A percentile compares a stretch with the other conserved stretches of the same genome.
phyloP scores from a whole-genome alignment of 129 eudicot species.

The carrot (Daucus carota) region DNA sequence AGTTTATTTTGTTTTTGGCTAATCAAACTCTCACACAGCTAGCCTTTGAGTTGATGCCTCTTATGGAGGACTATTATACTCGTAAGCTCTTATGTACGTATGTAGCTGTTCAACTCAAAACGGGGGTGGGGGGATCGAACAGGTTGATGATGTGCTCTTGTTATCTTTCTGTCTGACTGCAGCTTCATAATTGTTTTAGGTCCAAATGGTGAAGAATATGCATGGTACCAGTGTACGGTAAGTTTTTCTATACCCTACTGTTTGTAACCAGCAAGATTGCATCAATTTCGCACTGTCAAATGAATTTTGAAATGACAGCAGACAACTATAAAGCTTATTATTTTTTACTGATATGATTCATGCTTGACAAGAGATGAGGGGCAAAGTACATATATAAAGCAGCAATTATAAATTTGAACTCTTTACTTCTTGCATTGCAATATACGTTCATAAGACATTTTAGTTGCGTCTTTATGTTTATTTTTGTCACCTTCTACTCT shows the following conservation, averaged over 20 bases:
- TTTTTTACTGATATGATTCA: not conserved
- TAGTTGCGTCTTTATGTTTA: not conserved
- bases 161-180: slow-evolving; percentile 7
- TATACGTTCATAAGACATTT: not conserved
- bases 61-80: no score
- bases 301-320: not conserved
- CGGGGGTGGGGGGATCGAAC: not conserved
- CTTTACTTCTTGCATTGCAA: not conserved
- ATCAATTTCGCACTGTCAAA: not conserved
- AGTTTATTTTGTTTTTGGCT: no score
- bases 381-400: not conserved
- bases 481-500: not conserved
- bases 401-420: not conserved
- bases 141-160: not conserved
- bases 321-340: not conserved
- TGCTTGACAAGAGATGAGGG: not conserved
- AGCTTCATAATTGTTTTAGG: slow-evolving; percentile 36
- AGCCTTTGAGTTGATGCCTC: no score
- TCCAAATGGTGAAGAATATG: slow-evolving; percentile 89
- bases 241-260: slow-evolving; percentile 10
- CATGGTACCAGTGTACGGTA: slow-evolving; percentile 99
- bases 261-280: not conserved
- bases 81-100: no score
- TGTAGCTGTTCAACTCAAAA: no score
- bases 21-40: no score